Base-by-base conservation (phyloP, 164 flowering plant species). In the Cinnamomum chago region DNA sequence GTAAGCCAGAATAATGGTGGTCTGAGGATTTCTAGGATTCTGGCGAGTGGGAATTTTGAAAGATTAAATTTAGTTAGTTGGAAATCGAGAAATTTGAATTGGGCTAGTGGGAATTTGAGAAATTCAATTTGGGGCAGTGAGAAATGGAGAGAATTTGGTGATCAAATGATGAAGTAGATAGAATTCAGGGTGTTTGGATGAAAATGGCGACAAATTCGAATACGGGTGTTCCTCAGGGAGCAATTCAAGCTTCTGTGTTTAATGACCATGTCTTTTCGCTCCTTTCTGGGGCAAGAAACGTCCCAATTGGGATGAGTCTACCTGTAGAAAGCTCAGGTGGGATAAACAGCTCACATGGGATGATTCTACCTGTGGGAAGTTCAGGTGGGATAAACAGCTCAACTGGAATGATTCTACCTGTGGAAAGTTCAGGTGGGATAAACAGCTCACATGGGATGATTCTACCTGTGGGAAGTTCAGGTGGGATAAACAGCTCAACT, bases 131-230 rank as follows among this genome's bases (percentile, higher is more conserved):
- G 23, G n/a, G 30, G 18, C 17, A 58, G 65, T 4, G 30, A 14
- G 17, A 65, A 13, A 13, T 14, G 52, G 5, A 28, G 18, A 60
- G 76, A 3, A 51, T 67, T 55, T 27, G 52, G 40, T 20, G 65
- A 14, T 25, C 52, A 30, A 33, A 24, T 52, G 58, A 67, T 35
- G 23, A 50, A 64, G 12, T 65, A 28, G 62, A 25, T 18, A 40
- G 47, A 30, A 9, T 66, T 25, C 1, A 24, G 15, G 50, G 67
- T 5, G 5, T 33, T 22, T 23, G 65, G 23, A 25, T 12, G 11
- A 75, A 78, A 72, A 90, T 89, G 92, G 85, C 87, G 11, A 78
- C 87, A 13, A 83, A 86, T 72, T 85, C 91, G 0, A 87, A 87
- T 82, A 65, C 83, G 24, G 86, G 88, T 22, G 86, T 86, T 84